Conservation (phyloP, 768 basidiomycete genomes). For the Hericium rajendrae region DNA sequence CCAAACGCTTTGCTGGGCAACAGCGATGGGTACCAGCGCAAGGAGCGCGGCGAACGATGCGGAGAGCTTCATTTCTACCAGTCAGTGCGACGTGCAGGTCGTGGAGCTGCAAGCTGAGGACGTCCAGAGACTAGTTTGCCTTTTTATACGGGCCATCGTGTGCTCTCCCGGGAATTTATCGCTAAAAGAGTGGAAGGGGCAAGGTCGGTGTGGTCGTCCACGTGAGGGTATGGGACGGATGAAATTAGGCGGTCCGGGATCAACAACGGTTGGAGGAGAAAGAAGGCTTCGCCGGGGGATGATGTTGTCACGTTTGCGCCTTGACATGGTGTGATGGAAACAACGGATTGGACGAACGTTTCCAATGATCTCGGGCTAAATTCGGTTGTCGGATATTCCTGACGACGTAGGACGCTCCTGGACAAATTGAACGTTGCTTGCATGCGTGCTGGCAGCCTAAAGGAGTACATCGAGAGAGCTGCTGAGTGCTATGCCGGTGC, state of each 20-base stretch:
- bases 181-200: background rate
- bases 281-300: background rate
- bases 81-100: too few relatives aligned
- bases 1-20: conserved; percentile 12
- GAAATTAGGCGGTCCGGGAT: background rate
- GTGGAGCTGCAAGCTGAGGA: too few relatives aligned
- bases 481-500: too few relatives aligned
- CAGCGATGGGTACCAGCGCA: conserved; percentile 5
- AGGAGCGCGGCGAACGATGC: conserved; percentile 3
- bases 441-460: background rate
- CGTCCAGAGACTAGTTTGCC: background rate
- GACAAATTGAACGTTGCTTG: background rate
- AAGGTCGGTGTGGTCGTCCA: background rate
- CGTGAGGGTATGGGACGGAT: background rate
- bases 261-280: background rate
- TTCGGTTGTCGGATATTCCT: background rate
- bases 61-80: background rate
- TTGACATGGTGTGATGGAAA: background rate
- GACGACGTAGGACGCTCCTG: background rate
- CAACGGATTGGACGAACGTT: too few relatives aligned
- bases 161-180: background rate
- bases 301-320: background rate
- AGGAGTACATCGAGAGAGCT: too few relatives aligned
- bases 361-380: background rate
- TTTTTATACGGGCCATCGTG: background rate